Evolutionary conservation across 371 early-diverging fungal species (phyloP), one percentile per base, ranked within the genome.

Genomic region (Phascolomyces articulosus): DNA sequence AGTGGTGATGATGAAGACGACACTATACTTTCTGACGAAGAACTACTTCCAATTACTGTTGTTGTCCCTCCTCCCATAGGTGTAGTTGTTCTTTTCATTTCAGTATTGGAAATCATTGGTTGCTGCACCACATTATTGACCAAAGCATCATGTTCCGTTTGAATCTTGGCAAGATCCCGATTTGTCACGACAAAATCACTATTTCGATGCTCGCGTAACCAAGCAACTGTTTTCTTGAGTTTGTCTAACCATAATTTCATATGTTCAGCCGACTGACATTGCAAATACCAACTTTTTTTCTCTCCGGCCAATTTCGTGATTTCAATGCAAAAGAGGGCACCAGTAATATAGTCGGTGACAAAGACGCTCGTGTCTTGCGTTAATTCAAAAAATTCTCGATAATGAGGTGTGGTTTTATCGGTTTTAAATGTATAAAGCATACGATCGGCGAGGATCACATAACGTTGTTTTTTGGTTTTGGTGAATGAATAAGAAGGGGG

Each of bases 211-310:
- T 55, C 56, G 8, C 55, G 62, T 29, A 78, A 54, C 62, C 66
- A 72, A 3, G 21, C 41, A 38, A 79, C 66, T 0, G 74, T 74
- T 10, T 65, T 70, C 53, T 76, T 72, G 38, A 79, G 57, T 4
- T 61, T 64, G 13, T 69, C 67, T 26, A 79, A 58, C 79, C 79
- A 79, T 2, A 67, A 9, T 44, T 76, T 75, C 72, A 76, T 74
- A 10, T 66, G 57, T 18, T 73, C 74, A 2, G 71, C 74, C 44
- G 69, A 60, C 1, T 70, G 68, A 27, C 72, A 72, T 44, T 79
- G 73, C 10, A 79, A 24, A 40, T 62, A 76, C 79, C 79, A 79
- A 13, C 61, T 62, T 21, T 40, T 59, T 3, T 41, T 26, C 3
- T 65, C 65, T 16, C 57, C 55, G 2, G 62, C 60, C n/a, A 40